phyloP scores from a whole-genome alignment of 192 early-diverging fungal genomes.

The Geosiphon pyriformis region DNA sequence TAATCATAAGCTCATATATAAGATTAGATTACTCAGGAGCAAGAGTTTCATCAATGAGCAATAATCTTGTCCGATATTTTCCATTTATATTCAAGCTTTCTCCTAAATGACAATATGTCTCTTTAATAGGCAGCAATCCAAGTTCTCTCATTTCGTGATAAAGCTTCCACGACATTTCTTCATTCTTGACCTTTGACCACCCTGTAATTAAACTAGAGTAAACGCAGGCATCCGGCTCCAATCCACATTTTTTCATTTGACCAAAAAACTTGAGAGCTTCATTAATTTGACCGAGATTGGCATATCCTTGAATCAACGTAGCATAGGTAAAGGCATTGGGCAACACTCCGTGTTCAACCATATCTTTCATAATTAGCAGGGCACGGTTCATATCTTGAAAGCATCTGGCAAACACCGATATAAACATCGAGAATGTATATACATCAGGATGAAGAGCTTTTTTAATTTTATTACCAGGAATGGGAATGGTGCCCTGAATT shows the following conservation, averaged over 20 bases:
- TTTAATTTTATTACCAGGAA: no score
- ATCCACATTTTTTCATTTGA: constrained; percentile 16
- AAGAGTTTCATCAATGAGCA: no score
- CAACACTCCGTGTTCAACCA: constrained; percentile 23
- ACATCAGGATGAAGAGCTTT: constrained; percentile 3
- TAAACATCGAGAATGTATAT: constrained; percentile 30
- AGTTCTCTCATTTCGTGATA: constrained; percentile 31
- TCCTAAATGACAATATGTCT: constrained; percentile 4
- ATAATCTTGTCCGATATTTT: no score
- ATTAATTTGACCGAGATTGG: constrained; percentile 29
- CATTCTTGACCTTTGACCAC: constrained; percentile 31
- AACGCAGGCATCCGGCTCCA: constrained; percentile 27
- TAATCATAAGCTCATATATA: no score
- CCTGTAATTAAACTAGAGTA: constrained; percentile 37
- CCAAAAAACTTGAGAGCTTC: constrained; percentile 22
- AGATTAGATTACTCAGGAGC: no score
- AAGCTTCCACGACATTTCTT: constrained; percentile 25
- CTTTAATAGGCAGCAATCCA: constrained; percentile 11
- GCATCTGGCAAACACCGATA: constrained; percentile 31
- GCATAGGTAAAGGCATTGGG: constrained; percentile 33
- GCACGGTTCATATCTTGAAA: constrained; percentile 25
- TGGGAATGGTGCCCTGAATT: no score
- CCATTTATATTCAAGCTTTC: no score
- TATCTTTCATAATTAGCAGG: constrained; percentile 30
- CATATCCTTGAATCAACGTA: constrained; percentile 36